Conservation (phyloP, 345 rosid genomes). For the Gossypium raimondii region DNA sequence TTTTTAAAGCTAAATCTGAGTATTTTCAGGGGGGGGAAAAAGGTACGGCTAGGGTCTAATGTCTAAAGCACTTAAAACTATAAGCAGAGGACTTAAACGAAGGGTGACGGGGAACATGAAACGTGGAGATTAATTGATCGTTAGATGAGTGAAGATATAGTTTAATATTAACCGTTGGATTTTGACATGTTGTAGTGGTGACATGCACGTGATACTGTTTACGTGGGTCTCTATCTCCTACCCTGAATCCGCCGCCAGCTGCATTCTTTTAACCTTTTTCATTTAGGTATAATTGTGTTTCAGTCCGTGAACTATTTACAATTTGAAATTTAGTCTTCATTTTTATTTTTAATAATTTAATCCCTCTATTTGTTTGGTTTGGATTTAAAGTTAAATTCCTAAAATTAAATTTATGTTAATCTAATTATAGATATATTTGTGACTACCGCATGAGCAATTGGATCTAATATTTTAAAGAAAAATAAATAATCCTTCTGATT, state of each 20-base stretch:
- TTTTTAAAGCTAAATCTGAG: constrained; percentile 16
- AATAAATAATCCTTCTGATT: no score
- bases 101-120: constrained; percentile 22
- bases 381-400: no score
- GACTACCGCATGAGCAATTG: no score
- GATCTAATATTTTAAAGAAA: no score
- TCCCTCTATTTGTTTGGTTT: no score
- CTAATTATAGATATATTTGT: no score
- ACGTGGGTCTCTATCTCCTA: not conserved
- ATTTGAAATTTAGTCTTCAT: no score
- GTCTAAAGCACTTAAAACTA: not conserved
- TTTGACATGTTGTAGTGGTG: not conserved
- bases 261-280: not conserved
- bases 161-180: constrained; percentile 28
- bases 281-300: no score
- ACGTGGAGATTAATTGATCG: constrained; percentile 31
- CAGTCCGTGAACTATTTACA: no score
- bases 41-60: constrained; percentile 25
- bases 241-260: constrained; percentile 16
- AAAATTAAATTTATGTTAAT: no score
- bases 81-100: constrained; percentile 20
- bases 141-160: constrained; percentile 20
- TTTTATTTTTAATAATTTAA: no score
- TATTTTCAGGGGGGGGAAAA: not conserved
- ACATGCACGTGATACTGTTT: not conserved